Conservation (phyloP, 1,284 basidiomycete genomes). For the Austroboletus novae-zelandiae region DNA sequence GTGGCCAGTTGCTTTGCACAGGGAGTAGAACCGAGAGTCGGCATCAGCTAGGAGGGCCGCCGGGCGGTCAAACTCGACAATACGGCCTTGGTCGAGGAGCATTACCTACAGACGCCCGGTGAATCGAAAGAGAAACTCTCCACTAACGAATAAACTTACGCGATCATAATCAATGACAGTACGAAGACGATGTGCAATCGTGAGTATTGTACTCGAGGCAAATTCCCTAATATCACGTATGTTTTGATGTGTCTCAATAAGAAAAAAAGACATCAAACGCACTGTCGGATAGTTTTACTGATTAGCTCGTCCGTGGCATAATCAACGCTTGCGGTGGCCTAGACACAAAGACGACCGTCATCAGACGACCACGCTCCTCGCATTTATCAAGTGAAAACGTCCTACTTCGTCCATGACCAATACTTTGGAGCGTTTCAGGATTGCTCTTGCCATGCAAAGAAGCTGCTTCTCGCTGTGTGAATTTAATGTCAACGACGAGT, state of each 20-base stretch:
- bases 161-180: slow-evolving; percentile 71
- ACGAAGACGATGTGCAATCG: slow-evolving; percentile 69
- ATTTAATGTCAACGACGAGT: not conserved
- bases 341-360: not conserved
- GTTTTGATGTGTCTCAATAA: not conserved
- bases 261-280: slow-evolving; percentile 22
- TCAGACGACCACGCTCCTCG: not conserved
- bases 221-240: slow-evolving; percentile 49
- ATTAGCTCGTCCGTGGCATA: slow-evolving; percentile 66
- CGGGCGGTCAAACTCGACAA: slow-evolving; percentile 81
- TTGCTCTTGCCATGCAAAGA: slow-evolving; percentile 65
- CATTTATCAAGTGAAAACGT: not conserved
- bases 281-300: slow-evolving; percentile 59
- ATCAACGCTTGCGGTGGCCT: slow-evolving; percentile 46
- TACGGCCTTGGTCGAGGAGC: slow-evolving; percentile 83
- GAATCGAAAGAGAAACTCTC: not conserved
- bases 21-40: slow-evolving; percentile 66
- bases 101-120: slow-evolving; percentile 55
- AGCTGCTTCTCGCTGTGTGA: slow-evolving; percentile 54
- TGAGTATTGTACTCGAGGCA: slow-evolving; percentile 62
- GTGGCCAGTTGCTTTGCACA: slow-evolving; percentile 83
- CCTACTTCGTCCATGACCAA: slow-evolving; percentile 58
- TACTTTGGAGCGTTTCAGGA: slow-evolving; percentile 54
- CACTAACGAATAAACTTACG: slow-evolving; percentile 34
- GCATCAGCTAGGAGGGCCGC: slow-evolving; percentile 62